These are phyloP conservation scores for Ministeria vibrans DNA, from an alignment of 78 protist genomes.

Conservation along the genomic window DNA sequence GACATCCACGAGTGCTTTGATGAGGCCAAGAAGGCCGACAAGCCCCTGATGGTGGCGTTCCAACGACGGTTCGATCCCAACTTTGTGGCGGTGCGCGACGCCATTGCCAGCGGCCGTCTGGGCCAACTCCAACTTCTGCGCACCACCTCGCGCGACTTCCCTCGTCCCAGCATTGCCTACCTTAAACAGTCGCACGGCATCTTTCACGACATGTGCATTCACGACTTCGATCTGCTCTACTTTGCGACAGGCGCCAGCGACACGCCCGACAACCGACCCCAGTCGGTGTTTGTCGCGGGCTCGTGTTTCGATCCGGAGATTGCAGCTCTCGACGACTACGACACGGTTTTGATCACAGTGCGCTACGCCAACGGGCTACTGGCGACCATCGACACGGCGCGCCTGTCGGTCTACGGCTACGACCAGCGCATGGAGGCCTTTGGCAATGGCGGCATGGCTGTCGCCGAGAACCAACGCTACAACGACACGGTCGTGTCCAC, in stretches of 20 bases:
- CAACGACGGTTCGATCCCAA: background rate
- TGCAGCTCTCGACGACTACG: background rate
- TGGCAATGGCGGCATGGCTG: background rate
- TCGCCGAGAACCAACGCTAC: no score
- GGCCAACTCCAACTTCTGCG: background rate
- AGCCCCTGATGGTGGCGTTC: background rate
- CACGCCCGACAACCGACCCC: background rate
- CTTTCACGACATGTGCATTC: background rate
- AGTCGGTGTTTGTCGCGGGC: background rate
- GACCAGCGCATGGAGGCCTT: conserved; percentile 6
- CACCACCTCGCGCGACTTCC: background rate
- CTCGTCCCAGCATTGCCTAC: background rate
- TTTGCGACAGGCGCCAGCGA: background rate
- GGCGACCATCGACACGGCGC: background rate
- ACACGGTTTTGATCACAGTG: background rate
- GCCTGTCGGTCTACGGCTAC: background rate
- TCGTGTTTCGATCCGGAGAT: background rate
- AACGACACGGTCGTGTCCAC: no score
- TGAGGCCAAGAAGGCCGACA: background rate
- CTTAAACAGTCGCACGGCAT: background rate
- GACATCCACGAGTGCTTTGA: background rate
- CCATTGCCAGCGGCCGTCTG: background rate
- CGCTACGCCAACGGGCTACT: background rate
- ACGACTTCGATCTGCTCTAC: conserved; percentile 1
- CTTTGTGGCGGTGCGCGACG: background rate